Percentiles rank a stretch among this genome's conserved stretches.
Conservation (phyloP, 2,329 filamentous ascomycete genomes). For the Aspergillus sp. region DNA sequence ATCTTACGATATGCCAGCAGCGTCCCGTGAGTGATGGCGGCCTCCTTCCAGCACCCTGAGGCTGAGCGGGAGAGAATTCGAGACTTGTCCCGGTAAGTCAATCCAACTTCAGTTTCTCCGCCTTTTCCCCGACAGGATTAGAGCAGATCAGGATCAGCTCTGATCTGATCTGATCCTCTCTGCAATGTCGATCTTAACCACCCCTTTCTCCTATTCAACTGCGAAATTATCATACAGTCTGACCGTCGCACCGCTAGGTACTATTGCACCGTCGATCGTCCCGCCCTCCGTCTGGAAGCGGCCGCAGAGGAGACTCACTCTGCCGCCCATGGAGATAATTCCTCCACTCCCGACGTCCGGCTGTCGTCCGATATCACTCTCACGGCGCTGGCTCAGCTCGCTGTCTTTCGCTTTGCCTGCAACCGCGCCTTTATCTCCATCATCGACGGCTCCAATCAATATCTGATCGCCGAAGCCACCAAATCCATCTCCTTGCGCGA, state of each 20-base stretch:
- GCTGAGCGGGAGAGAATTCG: slow-evolving; percentile 21
- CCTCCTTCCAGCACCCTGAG: slow-evolving; percentile 14
- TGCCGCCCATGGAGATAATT: background rate
- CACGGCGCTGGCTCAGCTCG: slow-evolving; percentile 55
- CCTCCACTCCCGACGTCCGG: background rate
- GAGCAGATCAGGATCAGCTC: too few species aligned
- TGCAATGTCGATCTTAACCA: too few species aligned
- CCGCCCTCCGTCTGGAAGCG: background rate
- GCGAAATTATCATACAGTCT: background rate
- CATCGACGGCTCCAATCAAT: slow-evolving; percentile 52
- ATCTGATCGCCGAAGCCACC: slow-evolving; percentile 56
- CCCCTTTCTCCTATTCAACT: too few species aligned
- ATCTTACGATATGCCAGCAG: background rate
- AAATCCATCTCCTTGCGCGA: slow-evolving; percentile 42
- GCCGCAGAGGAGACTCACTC: background rate
- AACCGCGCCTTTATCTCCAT: slow-evolving; percentile 54
- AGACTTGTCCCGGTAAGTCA: slow-evolving; percentile 16
- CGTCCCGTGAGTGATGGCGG: slow-evolving; percentile 5
- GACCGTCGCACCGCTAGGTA: slow-evolving; percentile 10
- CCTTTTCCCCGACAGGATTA: background rate
- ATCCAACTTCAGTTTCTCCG: background rate
- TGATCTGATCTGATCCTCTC: too few species aligned
- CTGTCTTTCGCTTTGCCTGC: slow-evolving; percentile 46
- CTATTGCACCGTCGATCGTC: slow-evolving; percentile 18
- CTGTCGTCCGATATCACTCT: slow-evolving; percentile 39